A percentile compares a stretch with the other conserved stretches of the same genome.
Evolutionary conservation across 2,329 filamentous ascomycete species (phyloP).

Genomic region (Teratosphaeria viscida): DNA sequence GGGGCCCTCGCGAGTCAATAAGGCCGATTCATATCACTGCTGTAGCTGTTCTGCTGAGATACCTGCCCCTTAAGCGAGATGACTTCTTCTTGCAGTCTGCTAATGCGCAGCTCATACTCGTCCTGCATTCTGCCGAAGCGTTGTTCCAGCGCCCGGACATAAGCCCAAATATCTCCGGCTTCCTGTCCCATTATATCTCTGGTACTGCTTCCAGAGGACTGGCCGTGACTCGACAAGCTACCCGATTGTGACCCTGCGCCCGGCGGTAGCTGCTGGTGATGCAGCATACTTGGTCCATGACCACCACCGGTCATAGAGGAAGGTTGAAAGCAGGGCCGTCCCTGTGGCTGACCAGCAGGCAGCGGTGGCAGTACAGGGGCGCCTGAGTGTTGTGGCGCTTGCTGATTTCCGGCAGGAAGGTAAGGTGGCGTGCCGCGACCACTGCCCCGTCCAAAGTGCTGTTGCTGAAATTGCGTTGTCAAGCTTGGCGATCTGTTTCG

Average conservation of each 20-base stretch:
- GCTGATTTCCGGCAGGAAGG: constrained; percentile 24
- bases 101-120: constrained; percentile 37
- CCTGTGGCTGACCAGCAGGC: constrained; percentile 14
- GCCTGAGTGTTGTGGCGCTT: constrained; percentile 16
- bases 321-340: constrained; percentile 10
- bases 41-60: constrained; percentile 19
- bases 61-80: constrained; percentile 23
- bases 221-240: constrained; percentile 43
- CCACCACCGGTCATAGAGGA: constrained; percentile 10
- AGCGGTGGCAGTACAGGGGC: constrained; percentile 32
- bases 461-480: constrained; percentile 54
- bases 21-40: constrained; percentile 17
- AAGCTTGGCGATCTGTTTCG: constrained; percentile 57
- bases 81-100: constrained; percentile 35
- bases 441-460: constrained; percentile 50
- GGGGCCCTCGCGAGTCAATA: constrained; percentile 2
- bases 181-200: constrained; percentile 55
- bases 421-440: constrained; percentile 46
- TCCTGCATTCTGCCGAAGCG: constrained; percentile 37
- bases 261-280: constrained; percentile 19
- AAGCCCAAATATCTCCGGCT: constrained; percentile 52
- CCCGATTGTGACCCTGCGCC: constrained; percentile 35
- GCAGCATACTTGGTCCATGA: constrained; percentile 29
- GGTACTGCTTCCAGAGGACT: constrained; percentile 48
- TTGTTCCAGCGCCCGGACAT: constrained; percentile 59